phyloP scores from a whole-genome alignment of 768 basidiomycete genomes.

The Pleurotus pulmonarius region DNA sequence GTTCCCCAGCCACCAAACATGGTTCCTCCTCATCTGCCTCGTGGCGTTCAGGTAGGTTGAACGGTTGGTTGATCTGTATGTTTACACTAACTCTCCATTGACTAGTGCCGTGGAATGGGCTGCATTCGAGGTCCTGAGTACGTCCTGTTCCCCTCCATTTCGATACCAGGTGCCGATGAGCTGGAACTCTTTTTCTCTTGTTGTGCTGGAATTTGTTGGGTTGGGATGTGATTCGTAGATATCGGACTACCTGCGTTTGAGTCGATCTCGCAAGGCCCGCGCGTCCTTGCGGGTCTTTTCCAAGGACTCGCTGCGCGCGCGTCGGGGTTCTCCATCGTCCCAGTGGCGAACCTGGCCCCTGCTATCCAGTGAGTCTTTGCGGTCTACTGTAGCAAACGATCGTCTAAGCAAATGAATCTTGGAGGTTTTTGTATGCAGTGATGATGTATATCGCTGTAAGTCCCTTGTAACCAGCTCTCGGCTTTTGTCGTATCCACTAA shows the following conservation, averaged over 20 bases:
- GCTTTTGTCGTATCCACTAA: too few relatives aligned
- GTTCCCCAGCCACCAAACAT: constrained; percentile 74
- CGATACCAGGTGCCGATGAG: too few relatives aligned
- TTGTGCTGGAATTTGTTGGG: neutral
- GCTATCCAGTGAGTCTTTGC: constrained; percentile 55
- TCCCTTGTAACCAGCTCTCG: too few relatives aligned
- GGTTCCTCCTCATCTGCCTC: constrained; percentile 61
- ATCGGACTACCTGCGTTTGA: constrained; percentile 36
- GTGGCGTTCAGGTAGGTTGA: constrained; percentile 47
- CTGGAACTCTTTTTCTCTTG: too few relatives aligned
- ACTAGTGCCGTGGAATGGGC: constrained; percentile 62
- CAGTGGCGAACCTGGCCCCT: constrained; percentile 52
- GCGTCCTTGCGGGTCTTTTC: constrained; percentile 44
- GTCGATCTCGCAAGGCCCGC: constrained; percentile 30
- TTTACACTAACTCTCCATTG: neutral
- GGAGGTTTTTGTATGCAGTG: constrained; percentile 65
- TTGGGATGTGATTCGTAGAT: too few relatives aligned
- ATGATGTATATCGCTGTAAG: constrained; percentile 74
- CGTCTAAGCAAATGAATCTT: too few relatives aligned
- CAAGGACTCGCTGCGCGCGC: constrained; percentile 52
- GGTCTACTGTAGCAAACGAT: too few relatives aligned
- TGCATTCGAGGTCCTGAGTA: constrained; percentile 61
- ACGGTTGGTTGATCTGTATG: neutral
- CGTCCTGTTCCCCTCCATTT: too few relatives aligned
- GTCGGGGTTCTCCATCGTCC: constrained; percentile 48